Base-by-base conservation (phyloP, 805 yeast species). In the Blastobotrys chiropterorum region DNA sequence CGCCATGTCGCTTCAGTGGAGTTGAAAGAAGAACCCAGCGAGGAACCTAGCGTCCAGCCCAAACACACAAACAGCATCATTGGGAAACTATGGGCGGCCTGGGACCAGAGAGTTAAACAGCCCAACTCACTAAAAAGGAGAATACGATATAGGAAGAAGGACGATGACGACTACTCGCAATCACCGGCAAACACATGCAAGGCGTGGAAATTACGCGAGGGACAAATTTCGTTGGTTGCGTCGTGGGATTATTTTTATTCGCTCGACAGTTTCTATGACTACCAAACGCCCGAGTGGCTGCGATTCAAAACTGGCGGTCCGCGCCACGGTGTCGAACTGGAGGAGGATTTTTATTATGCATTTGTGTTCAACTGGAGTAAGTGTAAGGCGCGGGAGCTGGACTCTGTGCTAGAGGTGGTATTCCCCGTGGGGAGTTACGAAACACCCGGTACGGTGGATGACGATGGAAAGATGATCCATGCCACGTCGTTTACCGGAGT, bases 231-330 rank as follows among this genome's bases (percentile, higher is more conserved):
- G 11, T n/a, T 51, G 4, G 53, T 67, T 4, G 62, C 64, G 3
- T 67, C 72, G 11, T 67, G 70, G 71, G 53, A 55, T 8, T 50
- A 54, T 40, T 68, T 68, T 47, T 63, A 66, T 48, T 54, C 55
- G 20, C 49, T 65, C 13, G 66, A 66, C 46, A 51, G 57, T 1
- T 17, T 55, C 2, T 51, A 56, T 38, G 53, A 59, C 47, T 57
- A 31, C 47, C 53, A 53, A 44, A 49, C 44, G 22, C 63, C 60
- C 8, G 49, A 17, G 42, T 58, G 60, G 60, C 40, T 54, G 20
- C 8, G 3, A 11, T 3, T 20, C 14, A 40, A 5, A 39, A 38
- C 39, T 14, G 30, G 17, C 21, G 21, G 39, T 6, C 40, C 44
- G 44, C 26, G 34, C 11, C 4, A 49, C 13, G 19, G 34, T 38